Percentiles rank a stretch among this genome's conserved stretches.
Conservation (phyloP, 257 asterid genomes). For the Anisodus acutangulus region DNA sequence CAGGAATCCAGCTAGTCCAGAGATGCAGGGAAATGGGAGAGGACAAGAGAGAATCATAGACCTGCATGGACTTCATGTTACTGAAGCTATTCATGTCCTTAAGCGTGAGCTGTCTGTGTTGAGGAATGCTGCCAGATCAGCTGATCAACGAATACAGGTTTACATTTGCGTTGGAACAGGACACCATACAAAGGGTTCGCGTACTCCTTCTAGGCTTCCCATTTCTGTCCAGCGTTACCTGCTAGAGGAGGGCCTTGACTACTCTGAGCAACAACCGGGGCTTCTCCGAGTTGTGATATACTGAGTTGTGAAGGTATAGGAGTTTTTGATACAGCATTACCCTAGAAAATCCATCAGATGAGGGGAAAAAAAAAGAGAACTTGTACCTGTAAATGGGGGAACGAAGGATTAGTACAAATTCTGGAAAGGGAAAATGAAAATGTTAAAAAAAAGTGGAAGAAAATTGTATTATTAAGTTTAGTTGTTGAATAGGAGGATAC, state of each 20-base stretch:
- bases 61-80: conserved; percentile 93
- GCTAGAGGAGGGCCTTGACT: conserved; percentile 88
- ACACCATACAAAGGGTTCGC: conserved; percentile 90
- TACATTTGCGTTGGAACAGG: conserved; percentile 97
- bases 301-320: conserved; percentile 57
- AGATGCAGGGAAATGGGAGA: conserved; percentile 62
- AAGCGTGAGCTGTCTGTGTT: conserved; percentile 81
- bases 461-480: conserved; percentile 52
- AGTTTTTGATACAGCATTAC: conserved; percentile 42
- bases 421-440: conserved; percentile 26
- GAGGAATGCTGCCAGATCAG: conserved; percentile 80
- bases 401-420: conserved; percentile 36
- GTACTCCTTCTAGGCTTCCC: conserved; percentile 90
- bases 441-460: conserved; percentile 35
- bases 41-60: conserved; percentile 82
- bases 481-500: conserved; percentile 46
- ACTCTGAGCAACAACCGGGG: conserved; percentile 93
- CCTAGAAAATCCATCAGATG: conserved; percentile 32
- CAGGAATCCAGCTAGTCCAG: conserved; percentile 65
- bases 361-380: conserved; percentile 1
- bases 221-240: conserved; percentile 89
- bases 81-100: conserved; percentile 93
- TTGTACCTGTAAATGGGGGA: conserved; percentile 37
- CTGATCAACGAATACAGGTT: conserved; percentile 78
- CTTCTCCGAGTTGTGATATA: conserved; percentile 74